Percentiles rank a stretch among this genome's conserved stretches.
phyloP scores from a whole-genome alignment of 2,329 filamentous ascomycete species.

The Beauveria asiatica region DNA sequence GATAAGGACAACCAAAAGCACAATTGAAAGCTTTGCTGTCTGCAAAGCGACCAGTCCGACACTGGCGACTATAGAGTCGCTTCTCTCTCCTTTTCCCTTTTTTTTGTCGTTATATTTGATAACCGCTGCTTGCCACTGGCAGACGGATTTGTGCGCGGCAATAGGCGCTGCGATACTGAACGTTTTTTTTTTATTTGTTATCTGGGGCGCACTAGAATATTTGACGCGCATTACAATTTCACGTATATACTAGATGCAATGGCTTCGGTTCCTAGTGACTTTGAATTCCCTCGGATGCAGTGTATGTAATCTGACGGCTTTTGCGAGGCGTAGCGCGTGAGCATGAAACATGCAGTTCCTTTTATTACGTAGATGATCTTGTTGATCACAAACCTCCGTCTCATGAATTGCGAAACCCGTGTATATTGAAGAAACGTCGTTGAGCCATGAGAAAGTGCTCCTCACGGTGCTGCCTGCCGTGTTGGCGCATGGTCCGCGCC shows the following conservation, averaged over 20 bases:
- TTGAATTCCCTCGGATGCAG: too few species aligned
- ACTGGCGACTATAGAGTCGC: neutral
- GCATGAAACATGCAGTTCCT: too few species aligned
- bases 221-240: neutral
- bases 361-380: too few species aligned
- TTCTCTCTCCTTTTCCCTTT: neutral
- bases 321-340: too few species aligned
- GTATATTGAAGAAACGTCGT: too few species aligned
- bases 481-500: neutral
- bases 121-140: neutral
- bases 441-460: neutral
- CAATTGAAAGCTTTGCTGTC: neutral
- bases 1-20: neutral
- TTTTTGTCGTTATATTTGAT: neutral
- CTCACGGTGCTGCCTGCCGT: neutral
- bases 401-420: too few species aligned
- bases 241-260: too few species aligned
- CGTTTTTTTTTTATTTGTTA: neutral
- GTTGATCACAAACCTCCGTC: too few species aligned
- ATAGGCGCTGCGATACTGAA: neutral
- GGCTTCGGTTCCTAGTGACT: too few species aligned
- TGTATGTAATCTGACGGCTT: too few species aligned
- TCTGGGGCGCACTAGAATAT: neutral
- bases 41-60: neutral
- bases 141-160: neutral